Percentiles rank a stretch among this genome's conserved stretches.
Conservation (phyloP, 208 protist species). For the Trichomonas vaginalis region DNA sequence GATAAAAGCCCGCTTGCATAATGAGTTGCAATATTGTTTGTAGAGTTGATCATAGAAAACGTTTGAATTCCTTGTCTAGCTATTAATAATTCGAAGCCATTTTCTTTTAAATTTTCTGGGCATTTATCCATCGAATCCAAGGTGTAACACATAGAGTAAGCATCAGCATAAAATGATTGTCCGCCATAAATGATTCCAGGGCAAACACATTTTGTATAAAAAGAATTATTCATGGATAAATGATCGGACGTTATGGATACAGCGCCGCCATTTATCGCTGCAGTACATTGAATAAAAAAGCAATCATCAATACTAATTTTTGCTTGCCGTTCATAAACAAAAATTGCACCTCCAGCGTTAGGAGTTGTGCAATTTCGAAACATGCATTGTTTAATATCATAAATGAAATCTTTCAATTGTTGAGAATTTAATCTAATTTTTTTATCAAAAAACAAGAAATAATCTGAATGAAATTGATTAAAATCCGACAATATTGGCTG, state of each 20-base stretch:
- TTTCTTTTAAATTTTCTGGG: neutral
- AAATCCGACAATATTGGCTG: no score
- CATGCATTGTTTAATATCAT: neutral
- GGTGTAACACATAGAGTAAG: neutral
- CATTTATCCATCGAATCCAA: neutral
- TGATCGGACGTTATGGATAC: neutral
- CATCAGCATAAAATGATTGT: neutral
- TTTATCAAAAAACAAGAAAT: no score
- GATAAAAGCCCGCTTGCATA: neutral
- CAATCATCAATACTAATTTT: neutral
- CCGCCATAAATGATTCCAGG: neutral
- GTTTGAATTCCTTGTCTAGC: neutral
- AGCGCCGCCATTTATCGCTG: neutral
- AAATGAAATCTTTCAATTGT: no score
- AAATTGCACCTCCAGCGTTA: neutral
- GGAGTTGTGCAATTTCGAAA: neutral
- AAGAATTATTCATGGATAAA: neutral
- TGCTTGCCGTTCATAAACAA: neutral
- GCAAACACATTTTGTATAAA: neutral
- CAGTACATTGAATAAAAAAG: neutral
- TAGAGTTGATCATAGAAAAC: neutral
- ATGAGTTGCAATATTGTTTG: neutral
- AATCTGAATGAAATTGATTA: no score
- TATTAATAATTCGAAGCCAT: neutral
- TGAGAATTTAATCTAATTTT: no score